Conservation (phyloP, 2,329 filamentous ascomycete genomes). For the Botrytis fabae region DNA sequence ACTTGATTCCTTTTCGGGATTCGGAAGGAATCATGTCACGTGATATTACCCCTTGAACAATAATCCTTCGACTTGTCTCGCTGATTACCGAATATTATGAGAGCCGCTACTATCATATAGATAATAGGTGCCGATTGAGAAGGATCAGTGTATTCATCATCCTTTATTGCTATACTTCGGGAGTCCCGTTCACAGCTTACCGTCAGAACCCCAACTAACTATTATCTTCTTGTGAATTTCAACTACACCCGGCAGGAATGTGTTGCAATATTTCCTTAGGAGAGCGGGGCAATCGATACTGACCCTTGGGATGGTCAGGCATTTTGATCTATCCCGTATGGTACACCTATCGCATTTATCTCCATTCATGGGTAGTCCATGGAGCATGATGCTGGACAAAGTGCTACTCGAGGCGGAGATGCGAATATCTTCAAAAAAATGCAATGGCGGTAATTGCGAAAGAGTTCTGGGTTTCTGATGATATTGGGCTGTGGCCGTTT, state of each 20-base stretch:
- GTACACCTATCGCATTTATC: too few species aligned
- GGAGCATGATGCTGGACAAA: background rate
- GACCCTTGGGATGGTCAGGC: background rate
- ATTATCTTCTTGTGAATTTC: background rate
- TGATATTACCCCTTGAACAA: background rate
- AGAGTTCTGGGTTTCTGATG: background rate
- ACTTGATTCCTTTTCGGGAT: background rate
- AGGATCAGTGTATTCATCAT: constrained; percentile 13
- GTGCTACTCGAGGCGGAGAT: background rate
- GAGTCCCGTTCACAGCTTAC: constrained; percentile 19
- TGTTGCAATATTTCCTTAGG: background rate
- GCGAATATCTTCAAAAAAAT: too few species aligned
- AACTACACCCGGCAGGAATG: background rate
- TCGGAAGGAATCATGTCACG: constrained; percentile 4
- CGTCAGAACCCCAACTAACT: background rate
- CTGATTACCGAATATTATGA: constrained; percentile 17
- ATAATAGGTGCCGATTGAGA: constrained; percentile 7
- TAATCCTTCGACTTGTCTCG: constrained; percentile 15
- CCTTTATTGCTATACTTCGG: background rate
- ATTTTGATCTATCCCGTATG: background rate
- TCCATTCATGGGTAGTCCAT: background rate
- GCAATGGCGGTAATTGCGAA: background rate
- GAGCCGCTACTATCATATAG: background rate
- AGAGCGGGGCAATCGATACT: background rate
- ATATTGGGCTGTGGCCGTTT: background rate